Evolutionary conservation across 805 yeast genomes (phyloP), one percentile per base, ranked within the genome.

Genomic region (Metschnikowia lunata): DNA sequence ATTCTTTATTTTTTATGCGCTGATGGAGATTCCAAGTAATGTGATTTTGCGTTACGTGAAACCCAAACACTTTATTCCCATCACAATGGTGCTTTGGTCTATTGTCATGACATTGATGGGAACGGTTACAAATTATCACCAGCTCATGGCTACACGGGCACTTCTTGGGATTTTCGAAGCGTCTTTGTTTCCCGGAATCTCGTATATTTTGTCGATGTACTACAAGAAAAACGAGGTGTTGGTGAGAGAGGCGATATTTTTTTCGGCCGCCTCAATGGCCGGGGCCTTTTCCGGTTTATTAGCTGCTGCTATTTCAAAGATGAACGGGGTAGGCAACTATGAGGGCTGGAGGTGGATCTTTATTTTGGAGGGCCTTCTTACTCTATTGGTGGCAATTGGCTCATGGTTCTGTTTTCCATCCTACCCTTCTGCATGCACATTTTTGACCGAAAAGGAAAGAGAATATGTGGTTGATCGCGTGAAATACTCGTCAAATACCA

Each of bases 261-360:
- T 84, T 66, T 70, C 83, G 28, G 79, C 84, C 39, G 82, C 90
- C 3, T 78, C 84, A 50, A 69, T 85, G 42, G 87, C 90, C 1
- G 90, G 93, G 60, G 89, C 86, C 15, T 83, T 85, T 53, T 83
- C 85, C 8, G 89, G 89, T 46, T 79, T 86, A 26, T 72, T 85
- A 50, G 89, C 90, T 7, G 80, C 76, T 51, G 79, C 78, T 49
- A 76, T 83, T 49, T 63, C 78, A 52, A 80, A 79, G 34, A 67
- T 84, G 54, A 72, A 79, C 49, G 71, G 71, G 6, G 45, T 39
- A 8, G 50, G 52, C 1, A 40, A 43, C 30, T 47, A 45, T 34
- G 54, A 42, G 14, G 50, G 49, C n/a, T 51, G 55, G 55, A 42
- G 52, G 26, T 51, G 55, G 55, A 47, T 51, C 9, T 51, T 51